These are phyloP conservation scores for Sporothrix brunneoviolacea DNA, from an alignment of 2,329 filamentous ascomycete genomes.

Conservation along the genomic window DNA sequence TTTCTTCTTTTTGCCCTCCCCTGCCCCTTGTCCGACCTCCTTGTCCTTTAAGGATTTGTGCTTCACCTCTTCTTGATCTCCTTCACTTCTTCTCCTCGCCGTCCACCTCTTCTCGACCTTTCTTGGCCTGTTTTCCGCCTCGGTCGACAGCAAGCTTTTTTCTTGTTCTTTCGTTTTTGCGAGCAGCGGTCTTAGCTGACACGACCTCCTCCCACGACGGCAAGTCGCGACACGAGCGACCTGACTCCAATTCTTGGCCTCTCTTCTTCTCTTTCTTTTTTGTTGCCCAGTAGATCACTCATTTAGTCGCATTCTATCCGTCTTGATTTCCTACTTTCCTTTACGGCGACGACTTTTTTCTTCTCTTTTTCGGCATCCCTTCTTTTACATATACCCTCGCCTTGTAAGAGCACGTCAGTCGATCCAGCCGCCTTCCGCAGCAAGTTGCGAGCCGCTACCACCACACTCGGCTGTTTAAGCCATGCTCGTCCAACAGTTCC, in stretches of 20 bases:
- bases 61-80: not conserved
- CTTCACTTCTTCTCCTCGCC: not conserved
- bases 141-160: no score
- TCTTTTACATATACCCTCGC: not conserved
- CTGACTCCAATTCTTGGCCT: no score
- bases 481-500: conserved; percentile 19
- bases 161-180: no score
- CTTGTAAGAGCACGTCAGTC: not conserved
- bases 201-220: no score
- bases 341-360: not conserved
- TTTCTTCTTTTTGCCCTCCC: not conserved
- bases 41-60: no score
- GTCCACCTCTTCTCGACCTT: no score
- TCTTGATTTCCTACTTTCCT: no score
- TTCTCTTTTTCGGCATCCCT: not conserved
- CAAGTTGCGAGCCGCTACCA: not conserved
- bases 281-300: no score
- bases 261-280: not conserved
- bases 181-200: no score
- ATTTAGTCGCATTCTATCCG: no score
- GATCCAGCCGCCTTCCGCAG: not conserved
- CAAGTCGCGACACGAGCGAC: no score
- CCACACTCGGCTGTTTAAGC: not conserved
- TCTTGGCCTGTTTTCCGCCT: no score
- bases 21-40: not conserved